Conservation (phyloP, 1,284 basidiomycete genomes). For the Wolfiporia cocos region DNA sequence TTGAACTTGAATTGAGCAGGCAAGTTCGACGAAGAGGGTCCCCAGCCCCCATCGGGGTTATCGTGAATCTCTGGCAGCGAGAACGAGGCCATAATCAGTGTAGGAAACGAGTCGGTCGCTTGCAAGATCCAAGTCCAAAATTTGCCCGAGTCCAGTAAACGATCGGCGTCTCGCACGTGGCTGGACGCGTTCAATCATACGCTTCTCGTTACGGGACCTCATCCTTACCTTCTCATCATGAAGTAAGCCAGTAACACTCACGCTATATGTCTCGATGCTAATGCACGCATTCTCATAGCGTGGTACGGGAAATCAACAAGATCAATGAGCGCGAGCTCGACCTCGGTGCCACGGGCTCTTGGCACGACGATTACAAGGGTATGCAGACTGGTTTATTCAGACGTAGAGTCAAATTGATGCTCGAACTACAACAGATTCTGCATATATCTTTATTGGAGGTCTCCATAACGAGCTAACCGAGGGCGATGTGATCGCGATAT, state of each 20-base stretch:
- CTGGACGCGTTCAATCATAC: conserved; percentile 1
- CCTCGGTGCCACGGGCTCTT: conserved; percentile 72
- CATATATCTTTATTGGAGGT: conserved; percentile 91
- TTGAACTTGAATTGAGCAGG: conserved; percentile 81
- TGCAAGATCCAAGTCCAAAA: conserved; percentile 13
- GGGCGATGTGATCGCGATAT: conserved; percentile 96
- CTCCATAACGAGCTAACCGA: conserved; percentile 86
- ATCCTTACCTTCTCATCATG: conserved; percentile 33
- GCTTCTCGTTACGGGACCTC: neutral
- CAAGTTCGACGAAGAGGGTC: conserved; percentile 69
- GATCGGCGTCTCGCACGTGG: conserved; percentile 1
- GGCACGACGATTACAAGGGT: conserved; percentile 97
- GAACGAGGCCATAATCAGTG: conserved; percentile 60
- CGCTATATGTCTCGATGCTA: too few species aligned
- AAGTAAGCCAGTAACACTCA: conserved; percentile 61
- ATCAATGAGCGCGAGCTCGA: conserved; percentile 94
- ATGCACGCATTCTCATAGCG: conserved; percentile 52
- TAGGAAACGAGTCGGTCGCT: neutral
- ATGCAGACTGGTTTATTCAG: conserved; percentile 12
- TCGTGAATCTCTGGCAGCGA: conserved; percentile 73
- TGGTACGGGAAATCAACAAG: conserved; percentile 88
- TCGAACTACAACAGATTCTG: conserved; percentile 63
- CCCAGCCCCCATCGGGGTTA: conserved; percentile 80
- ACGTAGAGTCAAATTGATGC: conserved; percentile 1
- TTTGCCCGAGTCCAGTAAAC: conserved; percentile 12